These are phyloP conservation scores for Cutaneotrichosporon sp. DNA, from an alignment of 1,284 basidiomycete genomes.

Conservation along the genomic window DNA sequence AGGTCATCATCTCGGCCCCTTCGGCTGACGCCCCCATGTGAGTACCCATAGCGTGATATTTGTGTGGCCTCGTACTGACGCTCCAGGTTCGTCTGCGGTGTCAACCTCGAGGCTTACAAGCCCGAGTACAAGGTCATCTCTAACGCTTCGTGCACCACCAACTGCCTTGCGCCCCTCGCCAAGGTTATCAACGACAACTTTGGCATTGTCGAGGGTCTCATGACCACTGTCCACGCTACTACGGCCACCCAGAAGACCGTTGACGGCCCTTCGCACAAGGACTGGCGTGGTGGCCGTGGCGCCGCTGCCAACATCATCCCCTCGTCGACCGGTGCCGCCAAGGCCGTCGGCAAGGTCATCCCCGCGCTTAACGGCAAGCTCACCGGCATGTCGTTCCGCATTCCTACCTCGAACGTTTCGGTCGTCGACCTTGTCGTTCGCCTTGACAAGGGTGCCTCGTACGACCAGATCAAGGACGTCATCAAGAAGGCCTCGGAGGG, in stretches of 20 bases:
- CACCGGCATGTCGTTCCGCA: slow-evolving; percentile 92
- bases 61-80: not conserved
- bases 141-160: slow-evolving; percentile 99
- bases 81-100: slow-evolving; percentile 74
- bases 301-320: slow-evolving; percentile 99
- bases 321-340: slow-evolving; percentile 98
- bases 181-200: slow-evolving; percentile 92
- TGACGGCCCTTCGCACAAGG: slow-evolving; percentile 86
- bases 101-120: slow-evolving; percentile 94
- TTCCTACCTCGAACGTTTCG: slow-evolving; percentile 94
- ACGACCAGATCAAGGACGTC: slow-evolving; percentile 88
- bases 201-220: slow-evolving; percentile 85
- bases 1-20: slow-evolving; percentile 99
- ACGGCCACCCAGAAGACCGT: slow-evolving; percentile 99
- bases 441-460: slow-evolving; percentile 78
- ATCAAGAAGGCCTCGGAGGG: slow-evolving; percentile 80
- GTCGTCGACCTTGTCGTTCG: slow-evolving; percentile 97
- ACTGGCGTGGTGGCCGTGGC: slow-evolving; percentile 83
- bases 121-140: slow-evolving; percentile 90
- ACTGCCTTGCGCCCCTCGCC: slow-evolving; percentile 97
- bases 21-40: slow-evolving; percentile 96
- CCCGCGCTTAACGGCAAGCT: slow-evolving; percentile 96
- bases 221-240: slow-evolving; percentile 97
- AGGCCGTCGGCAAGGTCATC: slow-evolving; percentile 99
- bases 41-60: slow-evolving; percentile 12